Evolutionary conservation across 768 basidiomycete genomes (phyloP).

Genomic region (Mycena floridula): DNA sequence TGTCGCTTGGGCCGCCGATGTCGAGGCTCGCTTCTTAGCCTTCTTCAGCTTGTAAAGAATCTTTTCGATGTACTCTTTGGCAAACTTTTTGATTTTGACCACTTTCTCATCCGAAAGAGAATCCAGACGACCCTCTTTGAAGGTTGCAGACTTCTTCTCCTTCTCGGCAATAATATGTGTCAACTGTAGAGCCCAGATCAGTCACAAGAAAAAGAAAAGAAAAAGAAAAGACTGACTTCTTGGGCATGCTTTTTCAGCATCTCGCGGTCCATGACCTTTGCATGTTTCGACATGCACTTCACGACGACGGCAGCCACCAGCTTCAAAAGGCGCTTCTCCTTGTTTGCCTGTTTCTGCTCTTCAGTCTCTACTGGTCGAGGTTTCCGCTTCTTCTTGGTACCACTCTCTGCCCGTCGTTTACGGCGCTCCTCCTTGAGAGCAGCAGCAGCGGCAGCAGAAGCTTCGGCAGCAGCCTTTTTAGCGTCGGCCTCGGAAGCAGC

Average conservation of each 20-base stretch:
- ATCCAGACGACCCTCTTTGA: constrained; percentile 68
- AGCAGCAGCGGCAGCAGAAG: constrained; percentile 4
- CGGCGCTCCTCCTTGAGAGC: constrained; percentile 4
- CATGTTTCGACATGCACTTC: constrained; percentile 87
- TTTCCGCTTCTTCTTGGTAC: constrained; percentile 30
- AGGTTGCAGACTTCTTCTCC: constrained; percentile 87
- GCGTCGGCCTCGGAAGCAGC: constrained; percentile 18
- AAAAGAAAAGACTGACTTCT: constrained; percentile 51
- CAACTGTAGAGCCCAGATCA: constrained; percentile 44
- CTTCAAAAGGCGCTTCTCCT: constrained; percentile 80
- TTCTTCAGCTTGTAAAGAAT: constrained; percentile 65
- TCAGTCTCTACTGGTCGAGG: constrained; percentile 35
- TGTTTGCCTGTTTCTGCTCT: constrained; percentile 59
- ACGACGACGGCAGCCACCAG: constrained; percentile 89
- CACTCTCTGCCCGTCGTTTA: constrained; percentile 1
- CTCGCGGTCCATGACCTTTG: constrained; percentile 67
- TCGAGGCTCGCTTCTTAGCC: constrained; percentile 15
- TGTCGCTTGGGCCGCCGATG: constrained; percentile 14
- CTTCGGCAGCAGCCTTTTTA: constrained; percentile 19
- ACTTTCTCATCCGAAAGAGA: constrained; percentile 81
- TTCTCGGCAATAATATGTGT: constrained; percentile 86
- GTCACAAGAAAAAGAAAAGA: background rate
- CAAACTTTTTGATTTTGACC: constrained; percentile 86
- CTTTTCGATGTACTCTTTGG: constrained; percentile 87
- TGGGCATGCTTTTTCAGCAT: constrained; percentile 93